Conservation (phyloP, 352 stramenopile genomes). For the Blastocystis sp. region DNA sequence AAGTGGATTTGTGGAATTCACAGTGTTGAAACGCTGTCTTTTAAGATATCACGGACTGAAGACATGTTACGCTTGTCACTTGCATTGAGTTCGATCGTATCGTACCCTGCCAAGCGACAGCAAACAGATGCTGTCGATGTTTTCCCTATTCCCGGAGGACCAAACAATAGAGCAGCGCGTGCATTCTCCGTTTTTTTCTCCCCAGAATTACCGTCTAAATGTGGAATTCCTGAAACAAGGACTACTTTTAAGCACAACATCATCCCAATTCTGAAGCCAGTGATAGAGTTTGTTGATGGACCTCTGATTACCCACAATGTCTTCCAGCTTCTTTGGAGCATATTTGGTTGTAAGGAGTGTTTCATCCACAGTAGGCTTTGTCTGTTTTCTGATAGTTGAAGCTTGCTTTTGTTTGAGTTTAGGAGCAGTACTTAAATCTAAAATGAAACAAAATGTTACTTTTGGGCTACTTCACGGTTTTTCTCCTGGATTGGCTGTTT, state of each 20-base stretch:
- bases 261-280: slow-evolving; percentile 66
- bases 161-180: slow-evolving; percentile 87
- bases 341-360: slow-evolving; percentile 62
- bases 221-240: background rate
- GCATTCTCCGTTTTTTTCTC: slow-evolving; percentile 77
- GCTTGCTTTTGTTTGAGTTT: too few species aligned
- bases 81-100: slow-evolving; percentile 90
- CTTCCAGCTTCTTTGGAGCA: slow-evolving; percentile 65
- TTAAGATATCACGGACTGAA: slow-evolving; percentile 78
- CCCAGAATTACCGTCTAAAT: background rate
- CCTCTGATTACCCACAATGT: slow-evolving; percentile 64
- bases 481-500: background rate
- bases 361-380: background rate
- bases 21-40: slow-evolving; percentile 69
- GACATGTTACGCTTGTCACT: slow-evolving; percentile 95
- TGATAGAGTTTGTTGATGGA: slow-evolving; percentile 47
- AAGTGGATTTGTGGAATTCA: background rate
- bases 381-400: too few species aligned
- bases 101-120: slow-evolving; percentile 79
- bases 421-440: too few species aligned
- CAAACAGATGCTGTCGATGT: slow-evolving; percentile 88
- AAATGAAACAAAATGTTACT: too few species aligned
- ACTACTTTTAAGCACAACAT: slow-evolving; percentile 62
- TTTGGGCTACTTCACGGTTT: too few species aligned
- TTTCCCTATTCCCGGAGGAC: slow-evolving; percentile 82